Evolutionary conservation across 768 basidiomycete species (phyloP).

Genomic region (Russula dissimulans): DNA sequence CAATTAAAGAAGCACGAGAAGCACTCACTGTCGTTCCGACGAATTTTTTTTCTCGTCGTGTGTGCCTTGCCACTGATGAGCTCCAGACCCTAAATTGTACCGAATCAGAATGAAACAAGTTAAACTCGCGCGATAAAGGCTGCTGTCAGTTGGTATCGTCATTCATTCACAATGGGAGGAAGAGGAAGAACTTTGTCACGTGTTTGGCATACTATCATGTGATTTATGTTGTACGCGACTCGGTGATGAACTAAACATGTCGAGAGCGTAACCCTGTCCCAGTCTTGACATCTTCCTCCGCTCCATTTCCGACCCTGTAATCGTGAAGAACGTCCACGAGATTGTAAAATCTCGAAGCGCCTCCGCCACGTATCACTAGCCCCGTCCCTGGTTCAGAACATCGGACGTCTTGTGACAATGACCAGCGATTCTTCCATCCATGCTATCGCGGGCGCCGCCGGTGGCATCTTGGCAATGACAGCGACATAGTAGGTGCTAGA

Average conservation of each 20-base stretch:
- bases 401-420: slow-evolving; percentile 19
- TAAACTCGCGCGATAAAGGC: not conserved
- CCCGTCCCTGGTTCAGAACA: not conserved
- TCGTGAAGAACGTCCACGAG: not conserved
- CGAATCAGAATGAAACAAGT: not conserved
- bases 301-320: not conserved
- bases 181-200: too few species aligned
- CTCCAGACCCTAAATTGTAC: not conserved
- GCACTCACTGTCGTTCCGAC: not conserved
- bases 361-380: not conserved
- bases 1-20: slow-evolving; percentile 4
- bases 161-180: too few species aligned
- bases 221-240: not conserved
- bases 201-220: not conserved
- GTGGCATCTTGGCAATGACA: slow-evolving; percentile 88
- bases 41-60: not conserved
- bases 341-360: not conserved
- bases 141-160: not conserved
- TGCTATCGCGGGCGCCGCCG: slow-evolving; percentile 79
- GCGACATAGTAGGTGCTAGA: slow-evolving; percentile 59
- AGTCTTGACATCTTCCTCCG: not conserved
- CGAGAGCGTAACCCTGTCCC: not conserved
- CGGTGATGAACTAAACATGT: not conserved
- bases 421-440: slow-evolving; percentile 70
- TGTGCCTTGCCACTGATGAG: not conserved